These are phyloP conservation scores for Aspergillus pseudoglaucus DNA, from an alignment of 2,329 filamentous ascomycete species.

Conservation along the genomic window DNA sequence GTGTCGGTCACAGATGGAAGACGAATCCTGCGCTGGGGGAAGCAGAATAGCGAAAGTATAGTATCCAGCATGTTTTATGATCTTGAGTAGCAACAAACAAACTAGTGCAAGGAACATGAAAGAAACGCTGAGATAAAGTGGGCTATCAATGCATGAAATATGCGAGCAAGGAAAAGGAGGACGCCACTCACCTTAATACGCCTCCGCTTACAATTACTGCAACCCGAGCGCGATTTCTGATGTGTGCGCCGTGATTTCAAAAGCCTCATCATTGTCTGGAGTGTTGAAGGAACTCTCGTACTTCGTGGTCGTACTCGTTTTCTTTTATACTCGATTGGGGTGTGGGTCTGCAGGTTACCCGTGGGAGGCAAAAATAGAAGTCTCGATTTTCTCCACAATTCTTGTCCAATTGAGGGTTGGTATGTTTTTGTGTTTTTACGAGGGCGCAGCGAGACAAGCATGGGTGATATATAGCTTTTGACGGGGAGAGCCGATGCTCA, in stretches of 20 bases:
- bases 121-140: background rate
- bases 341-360: background rate
- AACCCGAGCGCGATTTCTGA: conserved; percentile 28
- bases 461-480: too few relatives aligned
- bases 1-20: background rate
- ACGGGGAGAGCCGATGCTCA: too few relatives aligned
- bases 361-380: too few relatives aligned
- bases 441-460: too few relatives aligned
- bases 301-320: background rate
- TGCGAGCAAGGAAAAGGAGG: background rate
- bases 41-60: background rate
- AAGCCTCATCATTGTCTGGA: conserved; percentile 2
- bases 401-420: too few relatives aligned
- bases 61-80: background rate
- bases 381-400: too few relatives aligned
- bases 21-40: background rate
- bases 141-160: background rate
- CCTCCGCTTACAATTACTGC: conserved; percentile 27
- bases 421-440: too few relatives aligned
- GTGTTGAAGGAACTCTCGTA: background rate
- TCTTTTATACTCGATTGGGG: conserved; percentile 2
- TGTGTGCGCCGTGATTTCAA: conserved; percentile 22
- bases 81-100: background rate
- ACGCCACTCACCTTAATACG: conserved; percentile 28
- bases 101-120: background rate